Conservation (phyloP, 306 rosid genomes). For the Acmispon strigosus region DNA sequence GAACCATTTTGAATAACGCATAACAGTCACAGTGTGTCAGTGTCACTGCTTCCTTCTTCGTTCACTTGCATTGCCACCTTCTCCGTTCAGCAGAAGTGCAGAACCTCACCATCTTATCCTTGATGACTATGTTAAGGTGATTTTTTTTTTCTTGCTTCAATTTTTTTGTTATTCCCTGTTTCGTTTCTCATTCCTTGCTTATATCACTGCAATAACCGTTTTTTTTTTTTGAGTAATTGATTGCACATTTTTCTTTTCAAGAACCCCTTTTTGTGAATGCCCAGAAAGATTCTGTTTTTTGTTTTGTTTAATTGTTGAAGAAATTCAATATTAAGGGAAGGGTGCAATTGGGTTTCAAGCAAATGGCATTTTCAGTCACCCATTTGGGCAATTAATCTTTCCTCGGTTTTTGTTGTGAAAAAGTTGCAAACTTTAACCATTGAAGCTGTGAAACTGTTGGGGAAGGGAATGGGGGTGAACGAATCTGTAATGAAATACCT, state of each 20-base stretch:
- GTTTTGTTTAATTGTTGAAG: not conserved
- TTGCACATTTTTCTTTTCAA: not conserved
- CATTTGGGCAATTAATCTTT: not conserved
- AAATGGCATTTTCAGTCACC: not conserved
- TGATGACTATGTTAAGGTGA: not conserved
- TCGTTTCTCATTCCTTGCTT: not conserved
- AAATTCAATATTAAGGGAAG: not conserved
- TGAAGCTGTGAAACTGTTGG: not conserved
- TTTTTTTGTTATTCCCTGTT: not conserved
- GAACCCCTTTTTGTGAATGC: not conserved
- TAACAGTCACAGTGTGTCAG: not conserved
- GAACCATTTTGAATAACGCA: slow-evolving; percentile 35
- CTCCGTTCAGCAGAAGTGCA: not conserved
- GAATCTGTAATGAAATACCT: not conserved
- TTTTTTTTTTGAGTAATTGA: not conserved
- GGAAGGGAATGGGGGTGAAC: not conserved
- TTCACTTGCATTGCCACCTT: not conserved
- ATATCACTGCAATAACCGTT: not conserved
- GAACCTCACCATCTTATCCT: not conserved
- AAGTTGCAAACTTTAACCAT: not conserved
- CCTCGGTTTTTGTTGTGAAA: not conserved
- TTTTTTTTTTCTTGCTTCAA: not conserved
- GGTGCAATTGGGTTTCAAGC: not conserved
- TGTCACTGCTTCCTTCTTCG: not conserved
- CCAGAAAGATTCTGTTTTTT: not conserved